phyloP scores from a whole-genome alignment of 2,329 filamentous ascomycete species.

The Camillea tinctor region DNA sequence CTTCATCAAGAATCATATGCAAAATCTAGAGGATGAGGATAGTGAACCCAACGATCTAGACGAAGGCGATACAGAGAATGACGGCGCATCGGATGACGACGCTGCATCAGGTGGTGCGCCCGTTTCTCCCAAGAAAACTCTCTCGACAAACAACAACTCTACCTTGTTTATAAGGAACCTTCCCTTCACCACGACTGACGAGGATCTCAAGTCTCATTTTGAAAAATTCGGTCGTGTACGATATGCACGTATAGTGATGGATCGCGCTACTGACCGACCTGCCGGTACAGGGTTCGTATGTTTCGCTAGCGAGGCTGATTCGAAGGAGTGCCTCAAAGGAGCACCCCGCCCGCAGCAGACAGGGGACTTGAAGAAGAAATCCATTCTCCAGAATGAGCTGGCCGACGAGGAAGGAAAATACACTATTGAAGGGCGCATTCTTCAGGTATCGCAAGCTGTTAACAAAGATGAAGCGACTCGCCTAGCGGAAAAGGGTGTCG shows the following conservation, averaged over 20 bases:
- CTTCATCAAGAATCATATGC: slow-evolving; percentile 58
- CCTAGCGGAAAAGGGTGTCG: slow-evolving; percentile 70
- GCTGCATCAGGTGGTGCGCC: slow-evolving; percentile 20
- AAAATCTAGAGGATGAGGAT: slow-evolving; percentile 58
- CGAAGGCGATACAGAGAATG: slow-evolving; percentile 35
- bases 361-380: slow-evolving; percentile 62
- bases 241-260: slow-evolving; percentile 89
- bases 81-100: slow-evolving; percentile 18
- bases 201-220: slow-evolving; percentile 81
- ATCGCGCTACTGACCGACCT: slow-evolving; percentile 79
- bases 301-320: slow-evolving; percentile 77
- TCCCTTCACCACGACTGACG: slow-evolving; percentile 83
- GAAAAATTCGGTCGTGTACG: slow-evolving; percentile 81
- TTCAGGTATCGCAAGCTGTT: slow-evolving; percentile 83
- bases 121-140: slow-evolving; percentile 26
- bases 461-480: slow-evolving; percentile 76
- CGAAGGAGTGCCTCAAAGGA: slow-evolving; percentile 69
- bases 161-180: slow-evolving; percentile 94
- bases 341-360: slow-evolving; percentile 62
- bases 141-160: slow-evolving; percentile 62
- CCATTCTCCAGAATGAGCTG: slow-evolving; percentile 83
- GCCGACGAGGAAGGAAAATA: slow-evolving; percentile 81
- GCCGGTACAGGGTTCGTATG: slow-evolving; percentile 94
- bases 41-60: slow-evolving; percentile 42
- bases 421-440: slow-evolving; percentile 83